Base-by-base conservation (phyloP, 2,329 filamentous ascomycete genomes). In the Diaporthe vaccinii region DNA sequence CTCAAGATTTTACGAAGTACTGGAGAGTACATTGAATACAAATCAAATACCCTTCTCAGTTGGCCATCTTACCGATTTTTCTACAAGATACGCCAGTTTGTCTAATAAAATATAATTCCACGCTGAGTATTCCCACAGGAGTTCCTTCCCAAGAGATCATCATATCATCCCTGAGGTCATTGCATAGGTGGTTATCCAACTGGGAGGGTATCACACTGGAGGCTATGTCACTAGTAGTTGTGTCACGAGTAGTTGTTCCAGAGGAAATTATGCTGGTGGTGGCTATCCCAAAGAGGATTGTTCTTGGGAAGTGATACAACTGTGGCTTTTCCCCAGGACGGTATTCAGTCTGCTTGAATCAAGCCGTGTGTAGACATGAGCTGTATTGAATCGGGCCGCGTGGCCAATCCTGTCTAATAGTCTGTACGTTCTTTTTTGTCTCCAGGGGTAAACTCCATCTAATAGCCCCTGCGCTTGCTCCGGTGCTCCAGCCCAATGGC, bases 401-500 rank as follows among this genome's bases (percentile, higher is more conserved):
- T 68, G 46, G 62, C 44, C 44, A 68, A 34, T 39, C 14, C 5
- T 31, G 5, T 68, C 44, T 51, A 51, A 25, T 4, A n/a, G 6
- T 67, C 34, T 59, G 9, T 6, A 39, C 36, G 17, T 36, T 15
- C 12, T 36, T 51, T 51, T n/a, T 51, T 12, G 1, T 2, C n/a
- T 7, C 2, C 25, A 51, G 20, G 34, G 44, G 7, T 2, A 7
- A 36, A 39, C 34, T 5, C 25, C 12, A 31, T 31, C 81, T 88
- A 95, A 86, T 91, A 95, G 10, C 93, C 93, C 80, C 93, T 90
- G 83, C 95, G 91, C 84, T 89, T 88, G 69, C 91, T 91, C 83
- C 93, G 92, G 81, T 94, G 91, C 85, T 95, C 93, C 78, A 88
- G 85, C 0, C 93, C 93, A 83, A 91, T 94, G 83, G 93, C 93